A percentile compares a stretch with the other conserved stretches of the same genome.
phyloP scores from a whole-genome alignment of 1,284 basidiomycete species.

The Tilletiopsis washingtonensis region DNA sequence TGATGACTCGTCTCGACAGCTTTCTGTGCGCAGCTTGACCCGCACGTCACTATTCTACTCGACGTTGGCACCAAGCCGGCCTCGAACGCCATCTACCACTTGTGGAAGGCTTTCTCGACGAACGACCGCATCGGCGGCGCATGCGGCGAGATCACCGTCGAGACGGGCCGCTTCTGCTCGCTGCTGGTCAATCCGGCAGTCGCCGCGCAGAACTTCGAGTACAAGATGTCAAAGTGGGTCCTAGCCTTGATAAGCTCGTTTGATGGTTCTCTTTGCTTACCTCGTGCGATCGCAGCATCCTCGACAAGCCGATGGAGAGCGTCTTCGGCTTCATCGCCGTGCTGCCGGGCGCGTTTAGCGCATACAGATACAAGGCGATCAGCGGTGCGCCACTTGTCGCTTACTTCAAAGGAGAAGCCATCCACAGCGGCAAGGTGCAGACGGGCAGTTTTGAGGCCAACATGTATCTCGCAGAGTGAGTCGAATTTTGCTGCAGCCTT shows the following conservation, averaged over 20 bases:
- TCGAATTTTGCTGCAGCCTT: no score
- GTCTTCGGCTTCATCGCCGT: conserved; percentile 89
- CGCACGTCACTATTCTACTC: conserved; percentile 77
- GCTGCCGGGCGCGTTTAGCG: conserved; percentile 75
- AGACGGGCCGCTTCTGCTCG: conserved; percentile 77
- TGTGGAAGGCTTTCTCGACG: conserved; percentile 90
- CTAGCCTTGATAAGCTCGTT: not conserved
- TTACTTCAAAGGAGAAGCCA: conserved; percentile 77
- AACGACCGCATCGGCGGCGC: conserved; percentile 89
- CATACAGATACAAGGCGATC: conserved; percentile 71
- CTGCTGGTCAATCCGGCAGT: conserved; percentile 74
- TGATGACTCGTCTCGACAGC: no score
- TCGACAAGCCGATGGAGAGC: conserved; percentile 89
- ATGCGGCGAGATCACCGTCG: conserved; percentile 86
- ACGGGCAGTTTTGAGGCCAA: conserved; percentile 61
- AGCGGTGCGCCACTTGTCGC: conserved; percentile 64
- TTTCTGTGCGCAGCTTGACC: conserved; percentile 53
- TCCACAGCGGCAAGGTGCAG: conserved; percentile 35
- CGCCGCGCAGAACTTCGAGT: conserved; percentile 52
- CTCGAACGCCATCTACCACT: conserved; percentile 74
- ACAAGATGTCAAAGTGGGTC: conserved; percentile 81
- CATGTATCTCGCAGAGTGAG: conserved; percentile 93
- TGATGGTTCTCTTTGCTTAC: no score
- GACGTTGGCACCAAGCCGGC: conserved; percentile 89
- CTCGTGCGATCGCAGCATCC: no score